A percentile compares a stretch with the other conserved stretches of the same genome.
Conservation (phyloP, 2,329 filamentous ascomycete genomes). For the Calonectria hongkongensis region DNA sequence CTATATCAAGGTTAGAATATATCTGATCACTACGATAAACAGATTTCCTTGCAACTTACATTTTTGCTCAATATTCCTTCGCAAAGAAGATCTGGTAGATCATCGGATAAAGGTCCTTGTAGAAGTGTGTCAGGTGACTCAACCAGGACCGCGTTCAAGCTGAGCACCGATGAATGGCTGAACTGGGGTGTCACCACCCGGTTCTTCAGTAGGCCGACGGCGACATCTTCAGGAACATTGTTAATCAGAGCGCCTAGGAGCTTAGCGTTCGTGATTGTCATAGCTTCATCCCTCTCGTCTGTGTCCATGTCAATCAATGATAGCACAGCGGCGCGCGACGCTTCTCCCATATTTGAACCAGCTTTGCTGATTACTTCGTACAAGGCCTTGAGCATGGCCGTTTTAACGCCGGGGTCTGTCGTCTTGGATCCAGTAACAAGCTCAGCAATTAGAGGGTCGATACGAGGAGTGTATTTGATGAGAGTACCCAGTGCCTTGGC, state of each 20-base stretch:
- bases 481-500: slow-evolving; percentile 95
- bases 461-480: slow-evolving; percentile 95
- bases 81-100: slow-evolving; percentile 85
- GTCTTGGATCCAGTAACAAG: slow-evolving; percentile 97
- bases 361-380: slow-evolving; percentile 98
- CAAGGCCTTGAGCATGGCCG: slow-evolving; percentile 96
- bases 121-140: slow-evolving; percentile 85
- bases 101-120: slow-evolving; percentile 79
- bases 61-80: slow-evolving; percentile 86
- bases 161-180: slow-evolving; percentile 86
- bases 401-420: slow-evolving; percentile 86
- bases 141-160: slow-evolving; percentile 90
- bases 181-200: slow-evolving; percentile 87
- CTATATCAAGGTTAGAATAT: slow-evolving; percentile 62
- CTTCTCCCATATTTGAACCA: slow-evolving; percentile 94
- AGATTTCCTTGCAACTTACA: slow-evolving; percentile 70
- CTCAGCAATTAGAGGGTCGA: slow-evolving; percentile 94
- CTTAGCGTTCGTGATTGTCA: slow-evolving; percentile 93
- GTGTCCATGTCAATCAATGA: slow-evolving; percentile 90
- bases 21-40: slow-evolving; percentile 7
- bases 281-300: slow-evolving; percentile 83
- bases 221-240: slow-evolving; percentile 85
- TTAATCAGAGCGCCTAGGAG: slow-evolving; percentile 93
- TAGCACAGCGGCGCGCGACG: slow-evolving; percentile 89
- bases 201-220: slow-evolving; percentile 76